Conservation (phyloP, 2,329 filamentous ascomycete species). For the Davidsoniella virescens region DNA sequence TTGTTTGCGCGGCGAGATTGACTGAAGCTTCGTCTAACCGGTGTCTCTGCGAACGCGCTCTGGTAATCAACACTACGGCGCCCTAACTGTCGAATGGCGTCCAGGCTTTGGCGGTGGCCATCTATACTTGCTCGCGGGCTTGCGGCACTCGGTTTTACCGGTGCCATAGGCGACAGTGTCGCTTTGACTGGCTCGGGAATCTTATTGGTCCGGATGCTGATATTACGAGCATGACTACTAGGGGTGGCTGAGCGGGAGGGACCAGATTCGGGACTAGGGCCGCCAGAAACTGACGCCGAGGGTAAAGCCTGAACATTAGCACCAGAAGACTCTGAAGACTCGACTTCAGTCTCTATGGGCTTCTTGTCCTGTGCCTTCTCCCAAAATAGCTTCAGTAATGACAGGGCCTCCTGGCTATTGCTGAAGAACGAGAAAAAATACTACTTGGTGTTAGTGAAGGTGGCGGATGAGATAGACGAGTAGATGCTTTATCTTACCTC, state of each 20-base stretch:
- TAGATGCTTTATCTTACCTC: constrained; percentile 40
- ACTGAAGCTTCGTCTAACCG: constrained; percentile 46
- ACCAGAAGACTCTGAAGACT: not conserved
- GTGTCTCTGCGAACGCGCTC: constrained; percentile 25
- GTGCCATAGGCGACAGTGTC: constrained; percentile 38
- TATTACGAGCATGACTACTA: constrained; percentile 9
- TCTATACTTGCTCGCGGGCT: constrained; percentile 43
- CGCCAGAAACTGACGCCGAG: not conserved
- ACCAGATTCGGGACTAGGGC: not conserved
- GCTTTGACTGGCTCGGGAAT: constrained; percentile 43
- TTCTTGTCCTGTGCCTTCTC: constrained; percentile 28
- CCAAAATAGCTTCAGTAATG: constrained; percentile 57
- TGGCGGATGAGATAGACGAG: not conserved
- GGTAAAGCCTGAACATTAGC: not conserved
- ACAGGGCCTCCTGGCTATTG: constrained; percentile 67
- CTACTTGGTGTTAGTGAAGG: constrained; percentile 24
- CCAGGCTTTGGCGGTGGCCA: constrained; percentile 34
- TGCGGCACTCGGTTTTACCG: constrained; percentile 24
- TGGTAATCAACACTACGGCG: constrained; percentile 37
- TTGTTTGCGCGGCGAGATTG: constrained; percentile 36
- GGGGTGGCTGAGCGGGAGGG: constrained; percentile 1
- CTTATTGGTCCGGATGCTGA: constrained; percentile 23
- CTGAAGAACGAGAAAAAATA: constrained; percentile 97
- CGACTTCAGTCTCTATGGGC: constrained; percentile 2
- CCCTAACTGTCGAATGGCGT: constrained; percentile 31